These are phyloP conservation scores for Aspergillus niger DNA, from an alignment of 2,329 filamentous ascomycete species.

Conservation along the genomic window DNA sequence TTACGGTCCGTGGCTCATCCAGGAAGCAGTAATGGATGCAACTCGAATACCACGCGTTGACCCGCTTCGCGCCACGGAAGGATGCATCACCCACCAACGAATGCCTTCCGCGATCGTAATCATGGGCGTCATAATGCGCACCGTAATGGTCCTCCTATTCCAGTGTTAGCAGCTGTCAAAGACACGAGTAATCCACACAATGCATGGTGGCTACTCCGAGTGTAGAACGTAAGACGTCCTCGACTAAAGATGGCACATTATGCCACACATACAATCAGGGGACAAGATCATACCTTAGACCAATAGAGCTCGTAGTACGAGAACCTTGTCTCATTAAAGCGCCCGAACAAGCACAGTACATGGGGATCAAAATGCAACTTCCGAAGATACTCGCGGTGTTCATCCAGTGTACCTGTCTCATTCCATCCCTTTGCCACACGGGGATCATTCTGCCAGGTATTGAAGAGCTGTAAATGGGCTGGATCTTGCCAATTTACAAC, in stretches of 20 bases:
- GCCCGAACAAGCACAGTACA: slow-evolving; percentile 58
- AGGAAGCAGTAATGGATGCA: slow-evolving; percentile 63
- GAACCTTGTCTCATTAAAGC: slow-evolving; percentile 70
- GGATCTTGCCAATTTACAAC: slow-evolving; percentile 67
- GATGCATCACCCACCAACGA: slow-evolving; percentile 60
- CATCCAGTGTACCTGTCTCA: slow-evolving; percentile 72
- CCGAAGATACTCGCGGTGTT: slow-evolving; percentile 72
- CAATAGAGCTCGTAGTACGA: slow-evolving; percentile 82
- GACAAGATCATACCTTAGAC: slow-evolving; percentile 57
- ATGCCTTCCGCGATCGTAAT: slow-evolving; percentile 63
- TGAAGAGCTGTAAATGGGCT: slow-evolving; percentile 70
- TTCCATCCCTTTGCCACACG: slow-evolving; percentile 80
- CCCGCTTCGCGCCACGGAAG: slow-evolving; percentile 58
- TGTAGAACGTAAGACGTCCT: too few species aligned
- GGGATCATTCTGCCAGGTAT: slow-evolving; percentile 81
- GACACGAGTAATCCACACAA: too few species aligned
- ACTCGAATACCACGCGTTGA: slow-evolving; percentile 60
- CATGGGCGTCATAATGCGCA: slow-evolving; percentile 57
- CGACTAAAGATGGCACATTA: too few species aligned
- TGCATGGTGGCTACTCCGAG: too few species aligned
- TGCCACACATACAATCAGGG: too few species aligned
- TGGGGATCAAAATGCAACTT: slow-evolving; percentile 71
- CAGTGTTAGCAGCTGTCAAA: too few species aligned
- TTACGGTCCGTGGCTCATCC: slow-evolving; percentile 58
- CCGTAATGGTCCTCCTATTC: slow-evolving; percentile 61